Percentiles rank a stretch among this genome's conserved stretches.
Evolutionary conservation across 129 eudicot genomes (phyloP).

Genomic region (Chrysanthemum makinoi): DNA sequence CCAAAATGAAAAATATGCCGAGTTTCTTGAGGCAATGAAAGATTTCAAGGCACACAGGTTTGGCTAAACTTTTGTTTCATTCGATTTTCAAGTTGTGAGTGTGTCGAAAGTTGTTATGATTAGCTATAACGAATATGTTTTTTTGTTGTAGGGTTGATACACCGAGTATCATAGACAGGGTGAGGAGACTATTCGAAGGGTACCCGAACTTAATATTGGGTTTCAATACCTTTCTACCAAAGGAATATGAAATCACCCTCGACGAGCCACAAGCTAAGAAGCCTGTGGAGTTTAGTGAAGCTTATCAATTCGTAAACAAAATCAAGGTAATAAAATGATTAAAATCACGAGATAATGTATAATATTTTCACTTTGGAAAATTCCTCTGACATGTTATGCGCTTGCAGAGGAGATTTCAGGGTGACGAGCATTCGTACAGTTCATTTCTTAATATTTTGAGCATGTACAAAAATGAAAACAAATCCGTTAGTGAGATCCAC

Average conservation of each 20-base stretch:
- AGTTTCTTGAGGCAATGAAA: constrained; percentile 89
- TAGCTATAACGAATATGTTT: not conserved
- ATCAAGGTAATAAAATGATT: constrained; percentile 55
- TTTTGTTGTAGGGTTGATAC: constrained; percentile 54
- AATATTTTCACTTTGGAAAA: not conserved
- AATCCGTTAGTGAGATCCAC: constrained; percentile 65
- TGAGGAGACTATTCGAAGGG: constrained; percentile 74
- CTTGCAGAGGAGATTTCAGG: constrained; percentile 78
- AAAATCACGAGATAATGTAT: constrained; percentile 1
- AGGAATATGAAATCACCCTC: constrained; percentile 73
- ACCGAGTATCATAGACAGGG: constrained; percentile 64
- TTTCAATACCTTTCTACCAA: constrained; percentile 88
- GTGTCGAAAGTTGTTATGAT: constrained; percentile 20
- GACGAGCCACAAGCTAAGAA: constrained; percentile 58
- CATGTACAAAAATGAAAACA: constrained; percentile 63
- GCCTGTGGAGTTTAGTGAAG: constrained; percentile 72
- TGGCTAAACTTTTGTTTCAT: constrained; percentile 11
- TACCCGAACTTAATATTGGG: constrained; percentile 71
- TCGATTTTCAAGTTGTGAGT: not conserved
- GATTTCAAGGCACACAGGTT: constrained; percentile 87
- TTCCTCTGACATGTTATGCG: constrained; percentile 15
- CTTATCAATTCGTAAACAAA: constrained; percentile 68
- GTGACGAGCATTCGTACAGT: constrained; percentile 78
- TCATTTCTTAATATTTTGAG: constrained; percentile 83
- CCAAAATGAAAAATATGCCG: constrained; percentile 59